Conservation (phyloP, 306 rosid genomes). For the Casuarina equisetifolia region DNA sequence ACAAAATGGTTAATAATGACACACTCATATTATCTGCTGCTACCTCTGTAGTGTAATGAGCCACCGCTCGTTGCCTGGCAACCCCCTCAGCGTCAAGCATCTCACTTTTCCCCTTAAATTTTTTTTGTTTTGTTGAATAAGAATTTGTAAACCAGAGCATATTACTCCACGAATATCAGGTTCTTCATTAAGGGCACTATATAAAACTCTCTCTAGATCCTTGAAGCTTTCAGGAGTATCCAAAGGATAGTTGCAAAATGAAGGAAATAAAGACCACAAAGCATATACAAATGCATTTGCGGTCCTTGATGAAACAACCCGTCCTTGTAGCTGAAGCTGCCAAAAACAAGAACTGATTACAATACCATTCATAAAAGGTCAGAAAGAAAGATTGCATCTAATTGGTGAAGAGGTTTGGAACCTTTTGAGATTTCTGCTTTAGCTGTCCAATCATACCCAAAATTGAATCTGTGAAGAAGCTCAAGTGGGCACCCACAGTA, state of each 20-base stretch:
- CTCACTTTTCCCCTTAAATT: conserved; percentile 43
- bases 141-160: conserved; percentile 80
- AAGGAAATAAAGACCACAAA: conserved; percentile 54
- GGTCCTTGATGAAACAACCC: conserved; percentile 61
- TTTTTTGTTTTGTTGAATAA: conserved; percentile 78
- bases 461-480: conserved; percentile 60
- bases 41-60: conserved; percentile 53
- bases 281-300: conserved; percentile 69
- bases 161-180: conserved; percentile 70
- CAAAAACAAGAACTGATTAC: conserved; percentile 1
- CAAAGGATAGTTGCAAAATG: conserved; percentile 52
- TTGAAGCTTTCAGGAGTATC: conserved; percentile 76
- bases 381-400: too few relatives aligned
- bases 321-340: conserved; percentile 82
- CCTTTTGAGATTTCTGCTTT: conserved; percentile 61
- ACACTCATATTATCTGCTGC: conserved; percentile 53
- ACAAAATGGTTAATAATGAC: conserved; percentile 52
- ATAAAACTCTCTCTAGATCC: conserved; percentile 42
- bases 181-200: conserved; percentile 38
- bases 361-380: too few relatives aligned
- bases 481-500: conserved; percentile 66
- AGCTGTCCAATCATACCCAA: conserved; percentile 49
- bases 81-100: conserved; percentile 29
- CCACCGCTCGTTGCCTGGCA: conserved; percentile 38
- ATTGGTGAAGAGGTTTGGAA: conserved; percentile 9